phyloP scores from a whole-genome alignment of 140 eudicot species.

The Cichorium intybus region DNA sequence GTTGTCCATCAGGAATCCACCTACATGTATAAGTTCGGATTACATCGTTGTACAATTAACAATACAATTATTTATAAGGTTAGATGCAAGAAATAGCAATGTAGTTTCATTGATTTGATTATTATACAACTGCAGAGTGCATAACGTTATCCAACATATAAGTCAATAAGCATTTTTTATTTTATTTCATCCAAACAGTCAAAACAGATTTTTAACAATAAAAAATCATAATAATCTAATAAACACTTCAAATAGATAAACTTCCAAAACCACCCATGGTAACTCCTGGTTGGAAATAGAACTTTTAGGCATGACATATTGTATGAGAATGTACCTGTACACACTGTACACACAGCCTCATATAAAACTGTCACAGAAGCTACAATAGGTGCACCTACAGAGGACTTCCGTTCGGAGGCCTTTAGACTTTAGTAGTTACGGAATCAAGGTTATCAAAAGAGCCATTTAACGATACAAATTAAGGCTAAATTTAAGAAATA shows the following conservation, averaged over 20 bases:
- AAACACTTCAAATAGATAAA: too few relatives aligned
- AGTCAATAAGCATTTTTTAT: too few relatives aligned
- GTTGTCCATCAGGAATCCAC: constrained; percentile 99
- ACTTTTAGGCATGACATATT: constrained; percentile 72
- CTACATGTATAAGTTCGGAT: constrained; percentile 27
- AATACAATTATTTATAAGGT: neutral
- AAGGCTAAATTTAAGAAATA: too few relatives aligned
- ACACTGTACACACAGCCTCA: constrained; percentile 47
- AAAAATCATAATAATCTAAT: too few relatives aligned
- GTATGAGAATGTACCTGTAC: constrained; percentile 62
- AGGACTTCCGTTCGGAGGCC: constrained; percentile 61
- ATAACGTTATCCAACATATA: too few relatives aligned
- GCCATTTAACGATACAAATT: too few relatives aligned
- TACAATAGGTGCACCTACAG: constrained; percentile 70
- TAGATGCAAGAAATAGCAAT: too few relatives aligned
- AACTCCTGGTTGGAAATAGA: constrained; percentile 58
- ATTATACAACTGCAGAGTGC: too few relatives aligned
- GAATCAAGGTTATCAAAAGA: constrained; percentile 57
- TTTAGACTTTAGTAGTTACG: constrained; percentile 40
- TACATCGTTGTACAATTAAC: neutral
- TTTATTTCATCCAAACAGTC: too few relatives aligned
- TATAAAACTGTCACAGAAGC: constrained; percentile 58
- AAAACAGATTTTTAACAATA: too few relatives aligned
- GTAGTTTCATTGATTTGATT: too few relatives aligned
- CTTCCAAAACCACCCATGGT: constrained; percentile 41